These are phyloP conservation scores for Diplodia sapinea DNA, from an alignment of 2,329 filamentous ascomycete genomes.

Conservation along the genomic window DNA sequence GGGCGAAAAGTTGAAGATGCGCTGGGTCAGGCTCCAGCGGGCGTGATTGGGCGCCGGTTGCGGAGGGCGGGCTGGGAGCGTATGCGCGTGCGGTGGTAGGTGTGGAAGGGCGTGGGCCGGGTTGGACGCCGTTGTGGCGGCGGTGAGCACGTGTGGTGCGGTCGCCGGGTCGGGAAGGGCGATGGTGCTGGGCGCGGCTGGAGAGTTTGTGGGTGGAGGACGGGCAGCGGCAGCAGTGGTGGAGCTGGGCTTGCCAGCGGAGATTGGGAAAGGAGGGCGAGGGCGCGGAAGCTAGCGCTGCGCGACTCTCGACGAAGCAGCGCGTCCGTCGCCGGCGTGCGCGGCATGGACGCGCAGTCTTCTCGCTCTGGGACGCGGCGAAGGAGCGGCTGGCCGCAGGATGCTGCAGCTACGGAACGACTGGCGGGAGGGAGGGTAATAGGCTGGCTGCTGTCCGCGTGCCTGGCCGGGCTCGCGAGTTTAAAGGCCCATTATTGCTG, in stretches of 20 bases:
- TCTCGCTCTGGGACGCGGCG: not conserved
- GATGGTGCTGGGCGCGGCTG: constrained; percentile 17
- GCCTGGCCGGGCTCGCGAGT: constrained; percentile 3
- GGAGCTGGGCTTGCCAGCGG: constrained; percentile 24
- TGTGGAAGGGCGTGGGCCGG: constrained; percentile 36
- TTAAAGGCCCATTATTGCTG: constrained; percentile 5
- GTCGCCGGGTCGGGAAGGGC: not conserved
- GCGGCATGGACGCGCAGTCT: not conserved
- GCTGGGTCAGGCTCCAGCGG: constrained; percentile 51
- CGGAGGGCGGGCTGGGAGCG: constrained; percentile 32
- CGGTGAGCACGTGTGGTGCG: constrained; percentile 28
- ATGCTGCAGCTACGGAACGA: not conserved
- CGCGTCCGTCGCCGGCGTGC: not conserved
- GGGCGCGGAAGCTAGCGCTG: constrained; percentile 16
- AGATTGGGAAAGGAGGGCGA: constrained; percentile 22
- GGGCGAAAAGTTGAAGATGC: constrained; percentile 47
- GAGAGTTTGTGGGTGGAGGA: not conserved
- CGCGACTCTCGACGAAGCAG: constrained; percentile 5
- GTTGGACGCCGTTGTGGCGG: constrained; percentile 36
- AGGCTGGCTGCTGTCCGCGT: not conserved
- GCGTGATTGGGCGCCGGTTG: constrained; percentile 36
- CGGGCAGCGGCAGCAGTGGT: not conserved
- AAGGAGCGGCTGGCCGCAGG: constrained; percentile 11
- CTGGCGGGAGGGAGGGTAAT: not conserved
- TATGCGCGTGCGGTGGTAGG: constrained; percentile 39